Base-by-base conservation (phyloP, 2,329 filamentous ascomycete species). In the Microcyclospora pomicola region DNA sequence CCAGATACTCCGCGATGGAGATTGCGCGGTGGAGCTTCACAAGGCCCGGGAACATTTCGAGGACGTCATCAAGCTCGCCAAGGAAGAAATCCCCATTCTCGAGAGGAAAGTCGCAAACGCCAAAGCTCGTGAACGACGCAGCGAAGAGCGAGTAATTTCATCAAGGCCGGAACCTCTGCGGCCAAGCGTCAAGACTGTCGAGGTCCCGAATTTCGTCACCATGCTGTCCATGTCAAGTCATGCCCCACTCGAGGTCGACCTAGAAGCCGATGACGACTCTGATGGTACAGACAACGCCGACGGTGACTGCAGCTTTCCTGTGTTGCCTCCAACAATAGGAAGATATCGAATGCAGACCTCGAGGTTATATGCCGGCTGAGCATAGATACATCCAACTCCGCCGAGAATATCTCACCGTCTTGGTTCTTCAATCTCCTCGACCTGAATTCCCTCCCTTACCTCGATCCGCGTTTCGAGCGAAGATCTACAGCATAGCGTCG, bases 1-100 rank as follows among this genome's bases (percentile, higher is more conserved):
- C 54, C 83, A 92, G 52, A 85, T 91, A 43, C 67, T 95, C n/a
- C 76, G 87, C 15, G 81, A 86, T 37, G 87, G 86, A 9, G 80
- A 91, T 52, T 94, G 87, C 59, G 71, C 67, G n/a, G 71, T 75
- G 13, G 84, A 93, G 58, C 71, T 94, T 30, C 66, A 68, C 16
- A 78, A 75, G 34, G 80, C 87, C 37, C 73, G 77, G 52, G 66
- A 69, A 40, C 73, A 75, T 12, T 71, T 92, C 32, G 61, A 62
- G 7, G 70, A 78, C 39, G 75, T 85, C 1, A 66, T 77, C 36
- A 70, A 72, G 27, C 62, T 74, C 37, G 67, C 36, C 10, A 44
- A 53, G 33, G 42, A 30, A 11, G 52, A 51, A 28, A 27, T 55
- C 2, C 49, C 50, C 11, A 37, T 35, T 1, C 34, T 54, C 10